A percentile compares a stretch with the other conserved stretches of the same genome.
Conservation (phyloP, 345 rosid species). For the Dipteronia sinensis region DNA sequence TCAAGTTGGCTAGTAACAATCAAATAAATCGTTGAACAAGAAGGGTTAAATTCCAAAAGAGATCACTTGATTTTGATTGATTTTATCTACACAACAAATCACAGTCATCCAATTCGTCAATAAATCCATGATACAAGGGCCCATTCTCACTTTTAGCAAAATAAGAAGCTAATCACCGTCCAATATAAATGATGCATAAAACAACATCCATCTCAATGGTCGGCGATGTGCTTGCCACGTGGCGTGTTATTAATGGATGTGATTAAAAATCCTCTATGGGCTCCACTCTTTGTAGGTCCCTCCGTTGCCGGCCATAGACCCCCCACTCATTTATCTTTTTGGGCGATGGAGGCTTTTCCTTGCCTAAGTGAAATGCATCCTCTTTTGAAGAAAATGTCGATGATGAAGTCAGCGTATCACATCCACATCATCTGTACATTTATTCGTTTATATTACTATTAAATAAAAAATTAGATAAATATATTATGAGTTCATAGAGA, state of each 20-base stretch:
- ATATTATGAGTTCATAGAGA: no score
- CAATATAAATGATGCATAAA: slow-evolving; percentile 11
- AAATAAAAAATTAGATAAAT: no score
- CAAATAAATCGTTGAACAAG: neutral
- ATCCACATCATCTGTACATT: no score
- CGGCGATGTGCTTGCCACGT: slow-evolving; percentile 20
- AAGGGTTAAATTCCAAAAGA: neutral
- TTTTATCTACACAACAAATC: neutral
- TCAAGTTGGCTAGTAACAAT: neutral
- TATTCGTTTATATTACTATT: no score
- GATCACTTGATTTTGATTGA: neutral
- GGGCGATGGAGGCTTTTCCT: neutral
- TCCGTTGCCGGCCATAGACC: slow-evolving; percentile 21
- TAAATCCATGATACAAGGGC: neutral
- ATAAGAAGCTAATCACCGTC: neutral
- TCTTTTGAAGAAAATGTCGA: no score
- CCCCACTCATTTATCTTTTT: neutral
- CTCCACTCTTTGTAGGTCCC: slow-evolving; percentile 14
- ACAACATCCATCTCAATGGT: slow-evolving; percentile 18
- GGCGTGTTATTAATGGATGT: fast-evolving
- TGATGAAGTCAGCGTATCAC: no score
- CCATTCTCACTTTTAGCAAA: neutral
- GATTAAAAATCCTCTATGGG: neutral
- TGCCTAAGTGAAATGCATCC: no score
- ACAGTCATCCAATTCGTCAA: slow-evolving; percentile 6